Base-by-base conservation (phyloP, 1,284 basidiomycete species). In the Hypsizygus ulmarius region DNA sequence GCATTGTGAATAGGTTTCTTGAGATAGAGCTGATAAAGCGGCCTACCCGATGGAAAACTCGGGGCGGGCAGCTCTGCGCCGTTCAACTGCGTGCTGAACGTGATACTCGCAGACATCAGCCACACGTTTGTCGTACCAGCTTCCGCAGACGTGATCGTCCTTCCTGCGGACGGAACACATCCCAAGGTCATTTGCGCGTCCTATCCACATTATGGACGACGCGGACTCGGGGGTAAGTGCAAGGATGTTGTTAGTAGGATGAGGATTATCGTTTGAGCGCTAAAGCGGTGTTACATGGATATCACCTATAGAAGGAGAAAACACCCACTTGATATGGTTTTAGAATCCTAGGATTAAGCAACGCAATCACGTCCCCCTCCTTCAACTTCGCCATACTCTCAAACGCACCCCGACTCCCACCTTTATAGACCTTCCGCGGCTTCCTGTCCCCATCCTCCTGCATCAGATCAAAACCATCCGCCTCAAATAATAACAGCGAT, bases 361-460 rank as follows among this genome's bases (percentile, higher is more conserved):
- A 75, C 0, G 93, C 91, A 19, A 99, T 74, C 2, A 98, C 90
- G 39, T 91, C 87, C 1, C 96, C 96, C 53, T 93, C 89, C 40
- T 81, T 82, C 52, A 96, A 70, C 62, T 90, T 91, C 49, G 88
- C 85, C 68, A 91, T 81, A 50, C 78, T 75, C 64, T 98, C 96
- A 62, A 92, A 99, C 0, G 95, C 95, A 5, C 96, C 95, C 1
- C 83, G 81, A 54, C 91, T 94, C 0, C 96, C 95, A 1, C 95
- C 94, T 51, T 77, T 79, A 64, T 93, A 96, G 0, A 84, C 57
- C 58, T 82, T 88, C 58, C 78, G 71, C 36, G 77, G 75, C 45
- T 71, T 73, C 16, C 71, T 65, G 3, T 74, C 72, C 42, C 76
- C 69, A 11, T 78, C 78, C 16, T 65, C 65, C 1, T 69, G 71